phyloP scores from a whole-genome alignment of 805 yeast species.

The Debaryomyces castellii region DNA sequence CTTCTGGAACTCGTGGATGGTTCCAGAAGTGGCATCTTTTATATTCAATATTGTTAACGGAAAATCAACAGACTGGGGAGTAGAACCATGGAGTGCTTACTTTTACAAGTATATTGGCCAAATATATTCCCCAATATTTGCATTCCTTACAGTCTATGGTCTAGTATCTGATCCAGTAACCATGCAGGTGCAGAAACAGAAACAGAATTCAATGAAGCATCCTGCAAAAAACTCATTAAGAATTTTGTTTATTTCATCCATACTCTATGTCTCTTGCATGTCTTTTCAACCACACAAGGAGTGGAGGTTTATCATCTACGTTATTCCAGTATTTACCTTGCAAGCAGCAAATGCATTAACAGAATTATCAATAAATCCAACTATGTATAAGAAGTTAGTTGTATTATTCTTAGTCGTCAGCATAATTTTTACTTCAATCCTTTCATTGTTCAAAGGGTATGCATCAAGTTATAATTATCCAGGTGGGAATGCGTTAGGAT shows the following conservation, averaged over 20 bases:
- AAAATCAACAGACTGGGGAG: slow-evolving; percentile 79
- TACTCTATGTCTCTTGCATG: slow-evolving; percentile 58
- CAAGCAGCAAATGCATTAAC: slow-evolving; percentile 64
- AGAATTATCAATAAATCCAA: slow-evolving; percentile 13
- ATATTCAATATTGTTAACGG: slow-evolving; percentile 76
- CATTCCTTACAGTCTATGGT: slow-evolving; percentile 34
- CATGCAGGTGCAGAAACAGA: slow-evolving; percentile 9
- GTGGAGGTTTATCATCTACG: slow-evolving; percentile 85
- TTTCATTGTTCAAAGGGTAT: slow-evolving; percentile 54
- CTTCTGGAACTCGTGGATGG: slow-evolving; percentile 63
- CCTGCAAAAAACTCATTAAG: slow-evolving; percentile 38
- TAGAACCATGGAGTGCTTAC: slow-evolving; percentile 71
- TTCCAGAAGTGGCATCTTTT: slow-evolving; percentile 78
- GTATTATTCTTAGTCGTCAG: slow-evolving; percentile 22
- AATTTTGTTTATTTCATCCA: slow-evolving; percentile 49
- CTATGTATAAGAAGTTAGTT: slow-evolving; percentile 26
- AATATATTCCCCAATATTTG: slow-evolving; percentile 44
- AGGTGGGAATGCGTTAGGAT: slow-evolving; percentile 73
- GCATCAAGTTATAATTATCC: slow-evolving; percentile 81
- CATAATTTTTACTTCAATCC: slow-evolving; percentile 22
- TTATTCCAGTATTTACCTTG: slow-evolving; percentile 65
- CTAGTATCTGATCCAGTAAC: slow-evolving; percentile 43
- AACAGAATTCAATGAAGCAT: slow-evolving; percentile 19
- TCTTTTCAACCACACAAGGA: slow-evolving; percentile 91
- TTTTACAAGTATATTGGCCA: slow-evolving; percentile 48